Evolutionary conservation across 768 basidiomycete species (phyloP).

Genomic region (Rhizopogon vinicolor): DNA sequence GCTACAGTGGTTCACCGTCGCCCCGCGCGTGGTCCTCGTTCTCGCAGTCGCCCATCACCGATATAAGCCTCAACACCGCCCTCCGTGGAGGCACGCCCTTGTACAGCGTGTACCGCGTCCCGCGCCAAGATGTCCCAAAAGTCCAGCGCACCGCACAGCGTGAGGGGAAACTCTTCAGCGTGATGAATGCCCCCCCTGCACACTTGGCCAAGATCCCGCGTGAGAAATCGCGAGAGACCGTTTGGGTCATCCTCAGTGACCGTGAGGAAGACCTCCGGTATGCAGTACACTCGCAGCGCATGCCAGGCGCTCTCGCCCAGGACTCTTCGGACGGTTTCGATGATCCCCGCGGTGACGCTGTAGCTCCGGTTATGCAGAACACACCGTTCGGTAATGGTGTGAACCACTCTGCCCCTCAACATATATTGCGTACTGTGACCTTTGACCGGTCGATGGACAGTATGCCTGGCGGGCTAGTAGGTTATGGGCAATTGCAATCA

Average conservation of each 20-base stretch:
- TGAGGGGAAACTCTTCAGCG: conserved; percentile 27
- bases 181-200: conserved; percentile 20
- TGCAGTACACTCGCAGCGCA: conserved; percentile 27
- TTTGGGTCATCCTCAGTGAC: conserved; percentile 29
- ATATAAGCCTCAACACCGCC: conserved; percentile 19
- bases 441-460: conserved; percentile 7
- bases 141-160: conserved; percentile 22
- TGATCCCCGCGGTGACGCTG: conserved; percentile 9
- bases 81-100: conserved; percentile 27
- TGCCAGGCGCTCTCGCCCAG: conserved; percentile 23
- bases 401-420: neutral
- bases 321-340: conserved; percentile 1
- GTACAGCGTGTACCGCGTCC: conserved; percentile 29
- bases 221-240: conserved; percentile 15
- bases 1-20: conserved; percentile 15
- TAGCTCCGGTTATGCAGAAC: neutral
- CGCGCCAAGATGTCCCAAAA: conserved; percentile 20
- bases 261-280: conserved; percentile 27
- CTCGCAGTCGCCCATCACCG: conserved; percentile 20
- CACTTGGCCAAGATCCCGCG: conserved; percentile 18
- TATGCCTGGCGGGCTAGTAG: neutral
- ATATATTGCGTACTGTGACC: neutral
- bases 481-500: neutral
- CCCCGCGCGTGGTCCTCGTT: conserved; percentile 22
- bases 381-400: neutral